Conservation (phyloP, 495 filamentous ascomycete species). For the Apodospora peruviana region DNA sequence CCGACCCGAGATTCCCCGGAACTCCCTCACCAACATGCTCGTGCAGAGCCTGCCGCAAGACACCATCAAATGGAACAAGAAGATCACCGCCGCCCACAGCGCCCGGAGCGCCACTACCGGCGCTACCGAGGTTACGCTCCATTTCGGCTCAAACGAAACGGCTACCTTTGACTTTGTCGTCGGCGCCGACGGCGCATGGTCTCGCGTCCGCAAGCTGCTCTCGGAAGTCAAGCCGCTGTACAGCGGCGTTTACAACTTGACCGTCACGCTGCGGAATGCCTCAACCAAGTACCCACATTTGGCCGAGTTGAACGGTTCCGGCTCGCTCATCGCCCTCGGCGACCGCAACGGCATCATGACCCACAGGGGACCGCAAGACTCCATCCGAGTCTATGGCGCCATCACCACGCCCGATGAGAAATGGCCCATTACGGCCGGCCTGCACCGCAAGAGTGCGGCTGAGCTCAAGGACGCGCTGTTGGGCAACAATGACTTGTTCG, state of each 20-base stretch:
- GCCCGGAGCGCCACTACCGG: constrained; percentile 2
- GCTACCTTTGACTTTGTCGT: constrained; percentile 49
- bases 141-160: constrained; percentile 27
- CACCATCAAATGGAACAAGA: constrained; percentile 41
- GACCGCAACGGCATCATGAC: constrained; percentile 33
- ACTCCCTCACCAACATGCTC: constrained; percentile 35
- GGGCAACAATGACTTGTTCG: constrained; percentile 27
- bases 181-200: constrained; percentile 61
- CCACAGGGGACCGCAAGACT: constrained; percentile 41
- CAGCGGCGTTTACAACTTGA: constrained; percentile 30
- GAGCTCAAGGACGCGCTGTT: constrained; percentile 17
- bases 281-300: constrained; percentile 24
- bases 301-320: constrained; percentile 36
- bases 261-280: constrained; percentile 31
- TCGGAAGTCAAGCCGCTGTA: constrained; percentile 45
- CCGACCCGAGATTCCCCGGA: constrained; percentile 48
- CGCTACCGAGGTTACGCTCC: constrained; percentile 23
- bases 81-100: constrained; percentile 19
- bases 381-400: constrained; percentile 34
- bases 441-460: constrained; percentile 15
- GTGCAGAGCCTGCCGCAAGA: constrained; percentile 29
- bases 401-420: constrained; percentile 21
- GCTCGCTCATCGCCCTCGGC: constrained; percentile 38
- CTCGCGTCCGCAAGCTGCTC: constrained; percentile 42
- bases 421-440: background rate